Evolutionary conservation across 2,329 filamentous ascomycete genomes (phyloP).

Genomic region (Arthrinium puccinioides): DNA sequence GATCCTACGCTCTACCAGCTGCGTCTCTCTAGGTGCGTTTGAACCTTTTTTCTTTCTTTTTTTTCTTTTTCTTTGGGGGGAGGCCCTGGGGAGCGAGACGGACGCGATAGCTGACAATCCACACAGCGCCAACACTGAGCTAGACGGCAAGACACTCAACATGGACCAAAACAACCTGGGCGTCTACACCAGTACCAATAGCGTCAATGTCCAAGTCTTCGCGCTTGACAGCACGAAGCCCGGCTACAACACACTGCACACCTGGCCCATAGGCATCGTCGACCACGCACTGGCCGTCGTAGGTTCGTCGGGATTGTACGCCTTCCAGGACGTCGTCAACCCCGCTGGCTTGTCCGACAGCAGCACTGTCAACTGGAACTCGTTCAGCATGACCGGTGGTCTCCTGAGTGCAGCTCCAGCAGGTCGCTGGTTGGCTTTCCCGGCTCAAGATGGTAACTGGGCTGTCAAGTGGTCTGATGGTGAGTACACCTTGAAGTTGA

Average conservation of each 20-base stretch:
- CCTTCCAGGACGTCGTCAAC: slow-evolving; percentile 25
- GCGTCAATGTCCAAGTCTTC: slow-evolving; percentile 20
- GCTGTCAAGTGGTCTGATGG: slow-evolving; percentile 29
- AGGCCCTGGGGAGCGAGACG: no score
- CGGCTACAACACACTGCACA: slow-evolving; percentile 27
- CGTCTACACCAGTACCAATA: slow-evolving; percentile 17
- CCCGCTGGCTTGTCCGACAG: slow-evolving; percentile 17
- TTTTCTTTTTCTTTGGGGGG: no score
- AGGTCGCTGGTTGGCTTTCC: slow-evolving; percentile 28
- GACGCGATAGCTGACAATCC: no score
- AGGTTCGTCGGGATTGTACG: slow-evolving; percentile 23
- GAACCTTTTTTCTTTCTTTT: no score
- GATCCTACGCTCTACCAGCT: no score
- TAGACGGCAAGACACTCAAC: slow-evolving; percentile 26
- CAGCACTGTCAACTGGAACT: slow-evolving; percentile 22
- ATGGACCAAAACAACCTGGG: slow-evolving; percentile 22
- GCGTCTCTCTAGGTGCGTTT: no score
- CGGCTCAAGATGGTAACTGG: slow-evolving; percentile 16
- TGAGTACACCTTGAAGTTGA: no score
- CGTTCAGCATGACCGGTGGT: slow-evolving; percentile 21
- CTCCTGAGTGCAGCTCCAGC: slow-evolving; percentile 10
- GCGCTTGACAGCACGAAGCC: slow-evolving; percentile 16
- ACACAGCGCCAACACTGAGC: slow-evolving; percentile 10
- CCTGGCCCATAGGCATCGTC: slow-evolving; percentile 26
- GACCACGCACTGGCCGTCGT: slow-evolving; percentile 29